Conservation (phyloP, 2,329 filamentous ascomycete species). For the Rosellinia necatrix region DNA sequence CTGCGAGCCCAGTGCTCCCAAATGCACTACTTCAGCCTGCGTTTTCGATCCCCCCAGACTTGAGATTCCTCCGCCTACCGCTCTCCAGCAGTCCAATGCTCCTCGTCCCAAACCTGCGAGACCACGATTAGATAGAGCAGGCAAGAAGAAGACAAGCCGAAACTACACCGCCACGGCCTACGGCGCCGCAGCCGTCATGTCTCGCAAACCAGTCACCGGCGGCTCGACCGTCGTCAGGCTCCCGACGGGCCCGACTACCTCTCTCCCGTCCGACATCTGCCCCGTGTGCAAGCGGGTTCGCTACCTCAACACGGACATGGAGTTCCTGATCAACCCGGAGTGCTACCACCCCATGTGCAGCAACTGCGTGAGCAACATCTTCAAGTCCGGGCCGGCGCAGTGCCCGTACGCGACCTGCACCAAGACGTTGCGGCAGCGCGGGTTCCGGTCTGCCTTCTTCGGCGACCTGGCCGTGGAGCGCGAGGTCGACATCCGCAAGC, state of each 20-base stretch:
- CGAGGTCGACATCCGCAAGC: slow-evolving; percentile 87
- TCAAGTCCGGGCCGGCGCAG: slow-evolving; percentile 86
- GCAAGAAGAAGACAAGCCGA: background rate
- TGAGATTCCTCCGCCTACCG: background rate
- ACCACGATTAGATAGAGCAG: background rate
- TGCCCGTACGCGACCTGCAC: slow-evolving; percentile 90
- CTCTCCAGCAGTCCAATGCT: background rate
- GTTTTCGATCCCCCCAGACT: background rate
- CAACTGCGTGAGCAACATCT: slow-evolving; percentile 92
- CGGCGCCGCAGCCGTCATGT: slow-evolving; percentile 39
- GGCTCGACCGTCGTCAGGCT: slow-evolving; percentile 27
- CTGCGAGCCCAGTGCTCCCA: slow-evolving; percentile 1
- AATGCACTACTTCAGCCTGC: slow-evolving; percentile 14
- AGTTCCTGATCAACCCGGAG: slow-evolving; percentile 95
- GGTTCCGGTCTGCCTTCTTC: slow-evolving; percentile 88
- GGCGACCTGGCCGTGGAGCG: slow-evolving; percentile 85
- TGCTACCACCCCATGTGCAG: slow-evolving; percentile 99
- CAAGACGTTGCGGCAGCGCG: slow-evolving; percentile 81
- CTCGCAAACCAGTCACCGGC: slow-evolving; percentile 41
- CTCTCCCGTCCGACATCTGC: slow-evolving; percentile 71
- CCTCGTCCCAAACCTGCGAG: background rate
- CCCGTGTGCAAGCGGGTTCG: slow-evolving; percentile 96
- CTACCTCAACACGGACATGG: slow-evolving; percentile 92
- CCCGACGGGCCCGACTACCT: slow-evolving; percentile 31
- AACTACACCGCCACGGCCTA: background rate